phyloP scores from a whole-genome alignment of 169 alveolate genomes.

The Plasmodium adleri region DNA sequence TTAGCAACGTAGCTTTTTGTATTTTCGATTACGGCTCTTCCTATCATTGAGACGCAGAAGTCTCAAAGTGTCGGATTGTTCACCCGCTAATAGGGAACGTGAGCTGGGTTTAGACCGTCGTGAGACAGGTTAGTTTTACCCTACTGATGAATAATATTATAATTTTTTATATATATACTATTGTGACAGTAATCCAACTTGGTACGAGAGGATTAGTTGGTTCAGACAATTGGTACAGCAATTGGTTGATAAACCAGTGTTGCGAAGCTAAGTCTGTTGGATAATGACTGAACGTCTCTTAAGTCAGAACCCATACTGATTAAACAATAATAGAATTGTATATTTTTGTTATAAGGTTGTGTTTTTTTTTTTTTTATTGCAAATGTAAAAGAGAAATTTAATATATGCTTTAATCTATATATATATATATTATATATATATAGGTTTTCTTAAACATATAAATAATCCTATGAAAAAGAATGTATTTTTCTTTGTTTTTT shows the following conservation, averaged over 20 bases:
- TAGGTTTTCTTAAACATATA: not conserved
- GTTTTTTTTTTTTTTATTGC: not conserved
- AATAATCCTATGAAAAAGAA: too few species aligned
- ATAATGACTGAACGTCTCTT: slow-evolving; percentile 93
- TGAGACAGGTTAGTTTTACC: slow-evolving; percentile 95
- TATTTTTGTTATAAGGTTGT: too few species aligned
- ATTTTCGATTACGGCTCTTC: slow-evolving; percentile 88
- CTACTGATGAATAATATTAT: slow-evolving; percentile 87
- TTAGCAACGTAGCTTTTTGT: slow-evolving; percentile 93
- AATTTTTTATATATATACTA: not conserved
- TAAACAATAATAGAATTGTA: slow-evolving; percentile 60
- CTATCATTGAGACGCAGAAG: slow-evolving; percentile 87
- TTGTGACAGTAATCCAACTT: slow-evolving; percentile 82
- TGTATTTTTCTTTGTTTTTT: not conserved
- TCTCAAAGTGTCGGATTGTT: slow-evolving; percentile 87
- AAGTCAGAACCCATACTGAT: slow-evolving; percentile 91
- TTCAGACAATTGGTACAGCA: slow-evolving; percentile 56
- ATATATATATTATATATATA: not conserved
- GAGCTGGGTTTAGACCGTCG: slow-evolving; percentile 93
- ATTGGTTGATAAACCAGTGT: slow-evolving; percentile 87
- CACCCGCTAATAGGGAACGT: slow-evolving; percentile 84
- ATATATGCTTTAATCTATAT: not conserved
- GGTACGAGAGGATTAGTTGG: slow-evolving; percentile 69
- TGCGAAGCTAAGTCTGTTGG: slow-evolving; percentile 92
- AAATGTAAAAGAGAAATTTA: not conserved